A percentile compares a stretch with the other conserved stretches of the same genome.
Conservation (phyloP, 1,284 basidiomycete species). For the Microbotryomycetes sp. region DNA sequence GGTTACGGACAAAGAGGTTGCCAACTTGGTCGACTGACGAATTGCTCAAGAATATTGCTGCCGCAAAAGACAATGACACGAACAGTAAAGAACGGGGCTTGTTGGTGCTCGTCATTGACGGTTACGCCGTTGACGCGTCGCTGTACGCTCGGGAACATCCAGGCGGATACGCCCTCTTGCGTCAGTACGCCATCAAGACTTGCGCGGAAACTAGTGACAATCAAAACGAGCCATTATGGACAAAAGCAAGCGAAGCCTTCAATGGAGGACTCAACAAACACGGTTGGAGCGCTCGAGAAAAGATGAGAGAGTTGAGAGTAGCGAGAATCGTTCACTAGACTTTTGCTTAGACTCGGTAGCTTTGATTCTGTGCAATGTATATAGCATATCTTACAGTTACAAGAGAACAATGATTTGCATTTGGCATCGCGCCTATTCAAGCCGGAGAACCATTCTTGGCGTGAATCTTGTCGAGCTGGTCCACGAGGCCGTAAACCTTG, state of each 20-base stretch:
- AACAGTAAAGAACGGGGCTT: slow-evolving; percentile 43
- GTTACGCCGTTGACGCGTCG: slow-evolving; percentile 58
- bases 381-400: not conserved
- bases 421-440: too few relatives aligned
- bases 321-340: slow-evolving; percentile 1
- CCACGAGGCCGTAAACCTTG: slow-evolving; percentile 11
- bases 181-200: slow-evolving; percentile 46
- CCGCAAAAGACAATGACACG: slow-evolving; percentile 42
- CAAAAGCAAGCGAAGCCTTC: slow-evolving; percentile 58
- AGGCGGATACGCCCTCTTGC: slow-evolving; percentile 50
- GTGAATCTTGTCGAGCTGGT: slow-evolving; percentile 18
- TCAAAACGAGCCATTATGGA: slow-evolving; percentile 35
- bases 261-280: slow-evolving; percentile 65
- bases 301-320: slow-evolving; percentile 6
- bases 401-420: not conserved
- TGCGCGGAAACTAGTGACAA: not conserved
- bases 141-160: slow-evolving; percentile 50
- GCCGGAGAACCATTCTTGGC: not conserved
- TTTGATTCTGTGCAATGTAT: not conserved
- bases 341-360: not conserved
- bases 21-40: slow-evolving; percentile 35
- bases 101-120: slow-evolving; percentile 52
- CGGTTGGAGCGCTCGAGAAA: slow-evolving; percentile 17
- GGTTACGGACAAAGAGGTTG: slow-evolving; percentile 23
- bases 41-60: slow-evolving; percentile 42